A percentile compares a stretch with the other conserved stretches of the same genome.
phyloP scores from a whole-genome alignment of 768 basidiomycete species.

The Grammothele lineata region DNA sequence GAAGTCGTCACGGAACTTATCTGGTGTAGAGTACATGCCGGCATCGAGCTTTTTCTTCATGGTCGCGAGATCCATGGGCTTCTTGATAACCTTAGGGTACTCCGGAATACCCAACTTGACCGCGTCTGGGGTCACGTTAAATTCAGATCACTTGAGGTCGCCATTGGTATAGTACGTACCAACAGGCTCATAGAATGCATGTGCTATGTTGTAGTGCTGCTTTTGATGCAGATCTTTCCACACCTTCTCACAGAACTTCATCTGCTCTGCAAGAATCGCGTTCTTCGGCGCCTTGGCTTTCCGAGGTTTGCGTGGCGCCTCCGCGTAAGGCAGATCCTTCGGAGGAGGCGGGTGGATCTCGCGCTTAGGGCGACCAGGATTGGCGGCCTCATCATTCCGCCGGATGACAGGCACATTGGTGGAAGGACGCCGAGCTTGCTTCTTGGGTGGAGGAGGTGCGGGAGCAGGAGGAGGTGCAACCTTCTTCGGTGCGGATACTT shows the following conservation, averaged over 20 bases:
- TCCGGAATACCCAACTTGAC: conserved; percentile 73
- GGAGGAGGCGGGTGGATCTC: conserved; percentile 96
- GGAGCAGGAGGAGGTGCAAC: conserved; percentile 37
- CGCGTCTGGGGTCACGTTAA: too few species aligned
- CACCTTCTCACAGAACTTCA: conserved; percentile 77
- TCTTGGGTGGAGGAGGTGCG: conserved; percentile 40
- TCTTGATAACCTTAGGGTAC: conserved; percentile 86
- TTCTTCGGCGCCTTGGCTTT: conserved; percentile 57
- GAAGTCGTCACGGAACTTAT: conserved; percentile 87
- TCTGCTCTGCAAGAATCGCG: conserved; percentile 74
- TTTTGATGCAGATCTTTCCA: conserved; percentile 75
- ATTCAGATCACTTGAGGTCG: too few species aligned
- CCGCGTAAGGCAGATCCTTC: conserved; percentile 84
- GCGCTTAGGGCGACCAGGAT: conserved; percentile 83
- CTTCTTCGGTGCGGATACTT: conserved; percentile 44
- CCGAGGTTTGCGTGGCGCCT: conserved; percentile 65
- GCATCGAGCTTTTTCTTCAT: conserved; percentile 83
- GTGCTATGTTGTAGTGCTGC: conserved; percentile 66
- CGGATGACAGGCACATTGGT: conserved; percentile 81
- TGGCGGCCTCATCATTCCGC: conserved; percentile 59
- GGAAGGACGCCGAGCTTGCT: conserved; percentile 62
- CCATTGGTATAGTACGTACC: conserved; percentile 57
- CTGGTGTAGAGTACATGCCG: conserved; percentile 70
- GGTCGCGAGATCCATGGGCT: conserved; percentile 92
- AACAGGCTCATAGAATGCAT: conserved; percentile 92